Evolutionary conservation across 2,329 filamentous ascomycete genomes (phyloP).

Genomic region (Alternaria arbusti): DNA sequence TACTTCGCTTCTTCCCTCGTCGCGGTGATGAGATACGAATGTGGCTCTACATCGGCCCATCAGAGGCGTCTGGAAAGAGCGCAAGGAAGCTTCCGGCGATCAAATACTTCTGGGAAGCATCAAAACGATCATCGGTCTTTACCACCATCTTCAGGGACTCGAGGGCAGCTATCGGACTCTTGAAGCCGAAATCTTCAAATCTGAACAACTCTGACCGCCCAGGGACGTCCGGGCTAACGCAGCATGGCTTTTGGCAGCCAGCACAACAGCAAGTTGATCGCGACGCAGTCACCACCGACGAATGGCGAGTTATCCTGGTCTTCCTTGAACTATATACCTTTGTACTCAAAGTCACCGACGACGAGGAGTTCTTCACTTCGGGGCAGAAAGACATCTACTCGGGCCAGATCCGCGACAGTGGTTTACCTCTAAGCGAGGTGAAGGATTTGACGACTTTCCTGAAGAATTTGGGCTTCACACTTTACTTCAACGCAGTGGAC

Average conservation of each 20-base stretch:
- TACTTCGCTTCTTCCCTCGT: conserved; percentile 83
- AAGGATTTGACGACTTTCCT: conserved; percentile 79
- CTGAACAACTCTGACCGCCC: conserved; percentile 7
- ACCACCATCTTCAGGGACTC: conserved; percentile 63
- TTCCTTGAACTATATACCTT: conserved; percentile 96
- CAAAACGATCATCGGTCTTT: conserved; percentile 64
- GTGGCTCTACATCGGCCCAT: conserved; percentile 83
- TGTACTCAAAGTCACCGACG: conserved; percentile 88
- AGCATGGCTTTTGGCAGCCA: conserved; percentile 43
- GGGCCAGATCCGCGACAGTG: conserved; percentile 60
- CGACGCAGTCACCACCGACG: conserved; percentile 60
- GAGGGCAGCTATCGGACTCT: conserved; percentile 63
- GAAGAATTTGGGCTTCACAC: conserved; percentile 86
- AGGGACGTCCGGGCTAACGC: conserved; percentile 17
- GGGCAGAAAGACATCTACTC: conserved; percentile 42
- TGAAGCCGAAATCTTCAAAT: conserved; percentile 51
- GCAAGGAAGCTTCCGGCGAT: conserved; percentile 66
- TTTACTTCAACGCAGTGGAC: conserved; percentile 83
- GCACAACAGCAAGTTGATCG: conserved; percentile 40
- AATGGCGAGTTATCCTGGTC: conserved; percentile 88
- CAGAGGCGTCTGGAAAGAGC: conserved; percentile 51
- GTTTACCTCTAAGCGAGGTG: conserved; percentile 74
- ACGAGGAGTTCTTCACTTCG: conserved; percentile 87
- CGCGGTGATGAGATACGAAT: conserved; percentile 89
- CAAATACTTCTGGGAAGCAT: conserved; percentile 83